Evolutionary conservation across 2,329 filamentous ascomycete species (phyloP), one percentile per base, ranked within the genome.

Genomic region (Penicillium aurantiogriseum): DNA sequence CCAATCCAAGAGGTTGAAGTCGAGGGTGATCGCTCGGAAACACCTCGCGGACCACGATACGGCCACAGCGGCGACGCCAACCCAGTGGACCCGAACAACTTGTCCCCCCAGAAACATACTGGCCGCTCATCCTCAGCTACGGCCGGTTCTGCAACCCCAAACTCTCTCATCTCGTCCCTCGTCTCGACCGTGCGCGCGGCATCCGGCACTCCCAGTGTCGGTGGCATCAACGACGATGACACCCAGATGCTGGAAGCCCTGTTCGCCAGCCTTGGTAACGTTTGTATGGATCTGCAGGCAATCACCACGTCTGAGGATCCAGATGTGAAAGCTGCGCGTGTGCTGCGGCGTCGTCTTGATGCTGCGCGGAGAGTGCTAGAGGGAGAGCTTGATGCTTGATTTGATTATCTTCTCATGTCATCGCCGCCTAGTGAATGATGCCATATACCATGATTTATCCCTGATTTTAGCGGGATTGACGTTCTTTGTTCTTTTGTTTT

Each of bases 361-460:
- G 84, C 86, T 51, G 92, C 91, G 5, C 85, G 87, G 58, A 81
- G 84, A 51, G 83, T 90, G 4, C 78, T 96, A 31, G 90, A 93
- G 63, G 90, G 90, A 5, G 77, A 86, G 58, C 82, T 87, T 61
- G 80, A 80, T 63, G 61, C 65, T 63, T 73, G 51, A 68, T 59
- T 17, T 56, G 49, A 31, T 39, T 11, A 21, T 48, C 36, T 45
- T 55, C 33, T 13, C 29, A 39, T 54, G 25, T 43, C 57, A 46
- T 55, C 33, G 40, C 36, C 48, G 45, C 39, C 43, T 53, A 23
- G 39, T 27, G 23, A 17, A 58, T 33, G 39, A 54, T 61, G 51
- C 50, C 45, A 35, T 27, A 52, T 61, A 48, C 48, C 54, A 45
- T 40, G 53, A 45, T 52, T 40, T 21, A 42, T 40, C 27, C 31